Conservation (phyloP, 805 yeast species). For the Candida ipomoeae region DNA sequence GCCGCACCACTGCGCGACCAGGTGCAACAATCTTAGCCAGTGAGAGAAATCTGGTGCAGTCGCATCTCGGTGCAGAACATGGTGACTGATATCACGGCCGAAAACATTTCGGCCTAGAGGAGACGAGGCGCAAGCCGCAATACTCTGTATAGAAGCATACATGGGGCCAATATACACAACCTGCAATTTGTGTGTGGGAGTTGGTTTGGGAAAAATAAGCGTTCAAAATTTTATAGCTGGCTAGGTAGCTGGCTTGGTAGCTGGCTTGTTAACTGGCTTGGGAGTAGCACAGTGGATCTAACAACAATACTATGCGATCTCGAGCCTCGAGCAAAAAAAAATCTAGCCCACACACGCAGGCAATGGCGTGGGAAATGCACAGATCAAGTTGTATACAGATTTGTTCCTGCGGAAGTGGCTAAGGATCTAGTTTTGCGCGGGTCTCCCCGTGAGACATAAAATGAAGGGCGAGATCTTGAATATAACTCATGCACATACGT, state of each 20-base stretch:
- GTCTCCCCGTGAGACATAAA: background rate
- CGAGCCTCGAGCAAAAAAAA: background rate
- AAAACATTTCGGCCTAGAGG: too few relatives aligned
- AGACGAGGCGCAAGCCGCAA: too few relatives aligned
- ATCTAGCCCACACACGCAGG: background rate
- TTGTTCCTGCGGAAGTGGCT: background rate
- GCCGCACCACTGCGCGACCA: too few relatives aligned
- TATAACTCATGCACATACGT: background rate
- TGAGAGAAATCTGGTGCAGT: background rate
- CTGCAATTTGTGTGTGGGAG: too few relatives aligned
- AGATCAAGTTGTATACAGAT: background rate
- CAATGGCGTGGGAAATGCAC: background rate
- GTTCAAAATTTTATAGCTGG: too few relatives aligned
- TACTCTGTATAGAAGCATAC: too few relatives aligned
- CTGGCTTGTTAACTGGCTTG: too few relatives aligned
- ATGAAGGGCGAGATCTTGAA: background rate
- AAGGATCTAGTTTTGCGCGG: constrained; percentile 3
- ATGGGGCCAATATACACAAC: too few relatives aligned
- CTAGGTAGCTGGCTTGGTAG: too few relatives aligned
- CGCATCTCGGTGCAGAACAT: background rate
- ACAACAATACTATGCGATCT: background rate
- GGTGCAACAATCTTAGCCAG: background rate
- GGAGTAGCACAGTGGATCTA: too few relatives aligned
- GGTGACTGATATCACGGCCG: background rate
- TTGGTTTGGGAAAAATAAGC: too few relatives aligned